Conservation (phyloP, 108 stramenopile genomes). For the Asterionellopsis glacialis region DNA sequence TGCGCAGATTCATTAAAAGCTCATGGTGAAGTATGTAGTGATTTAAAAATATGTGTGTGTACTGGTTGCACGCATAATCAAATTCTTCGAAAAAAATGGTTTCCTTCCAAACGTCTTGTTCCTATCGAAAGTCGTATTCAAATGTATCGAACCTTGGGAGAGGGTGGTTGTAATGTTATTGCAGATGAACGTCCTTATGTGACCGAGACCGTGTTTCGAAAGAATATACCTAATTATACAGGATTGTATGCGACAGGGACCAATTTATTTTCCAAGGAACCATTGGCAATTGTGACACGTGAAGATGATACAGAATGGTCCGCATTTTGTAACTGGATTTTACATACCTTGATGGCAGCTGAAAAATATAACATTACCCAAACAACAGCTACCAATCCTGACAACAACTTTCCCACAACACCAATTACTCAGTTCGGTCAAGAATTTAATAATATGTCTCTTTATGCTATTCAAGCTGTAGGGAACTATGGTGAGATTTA, state of each 20-base stretch:
- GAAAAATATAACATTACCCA: constrained; percentile 25
- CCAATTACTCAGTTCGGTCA: constrained; percentile 15
- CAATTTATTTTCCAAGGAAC: constrained; percentile 15
- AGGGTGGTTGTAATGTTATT: constrained; percentile 14
- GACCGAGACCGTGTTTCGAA: not conserved
- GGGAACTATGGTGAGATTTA: constrained; percentile 52
- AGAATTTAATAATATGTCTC: constrained; percentile 11
- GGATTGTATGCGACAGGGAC: constrained; percentile 1
- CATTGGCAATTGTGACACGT: constrained; percentile 20
- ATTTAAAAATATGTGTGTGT: constrained; percentile 17
- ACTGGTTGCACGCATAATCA: not conserved
- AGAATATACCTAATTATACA: not conserved
- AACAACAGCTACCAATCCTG: constrained; percentile 7
- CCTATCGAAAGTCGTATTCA: not conserved
- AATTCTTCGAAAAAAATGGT: constrained; percentile 2
- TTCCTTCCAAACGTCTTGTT: not conserved
- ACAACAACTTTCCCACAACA: too few relatives aligned
- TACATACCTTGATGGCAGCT: constrained; percentile 39
- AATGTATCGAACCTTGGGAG: constrained; percentile 1
- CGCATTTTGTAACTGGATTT: constrained; percentile 41
- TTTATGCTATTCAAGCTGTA: constrained; percentile 33
- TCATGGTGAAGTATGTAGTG: constrained; percentile 13
- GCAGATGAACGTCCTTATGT: constrained; percentile 2
- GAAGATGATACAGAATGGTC: constrained; percentile 19
- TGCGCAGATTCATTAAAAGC: constrained; percentile 20